Conservation (phyloP, 495 filamentous ascomycete genomes). For the Hypoxylon lienhwacheense region DNA sequence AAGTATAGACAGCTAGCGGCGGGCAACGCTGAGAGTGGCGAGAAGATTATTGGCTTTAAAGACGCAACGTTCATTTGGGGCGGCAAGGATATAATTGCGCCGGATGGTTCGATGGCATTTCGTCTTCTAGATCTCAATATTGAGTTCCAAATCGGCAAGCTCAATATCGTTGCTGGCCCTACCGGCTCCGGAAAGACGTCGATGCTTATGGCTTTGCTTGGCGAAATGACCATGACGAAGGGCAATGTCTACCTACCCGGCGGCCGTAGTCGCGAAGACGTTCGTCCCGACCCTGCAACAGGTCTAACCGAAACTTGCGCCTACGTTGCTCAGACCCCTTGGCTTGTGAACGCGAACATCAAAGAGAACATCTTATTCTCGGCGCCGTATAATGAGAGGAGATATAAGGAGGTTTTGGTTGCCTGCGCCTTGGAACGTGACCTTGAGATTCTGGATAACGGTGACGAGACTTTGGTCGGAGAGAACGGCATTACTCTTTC, state of each 20-base stretch:
- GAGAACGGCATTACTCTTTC: conserved; percentile 98
- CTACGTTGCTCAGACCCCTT: conserved; percentile 97
- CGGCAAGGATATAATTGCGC: conserved; percentile 60
- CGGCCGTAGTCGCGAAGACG: conserved; percentile 76
- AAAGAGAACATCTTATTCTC: conserved; percentile 97
- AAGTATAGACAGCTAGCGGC: conserved; percentile 86
- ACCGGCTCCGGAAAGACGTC: conserved; percentile 96
- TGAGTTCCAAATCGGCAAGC: conserved; percentile 71
- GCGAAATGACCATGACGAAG: conserved; percentile 89
- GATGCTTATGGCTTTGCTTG: conserved; percentile 91
- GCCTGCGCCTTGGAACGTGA: conserved; percentile 95
- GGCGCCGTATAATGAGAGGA: conserved; percentile 73
- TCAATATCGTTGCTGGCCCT: conserved; percentile 90
- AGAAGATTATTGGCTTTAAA: conserved; percentile 77
- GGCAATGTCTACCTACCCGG: conserved; percentile 84
- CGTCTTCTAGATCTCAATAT: conserved; percentile 79
- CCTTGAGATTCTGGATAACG: conserved; percentile 85
- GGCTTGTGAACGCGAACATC: conserved; percentile 95
- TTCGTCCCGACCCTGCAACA: conserved; percentile 78
- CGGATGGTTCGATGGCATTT: conserved; percentile 68
- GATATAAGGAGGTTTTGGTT: conserved; percentile 84
- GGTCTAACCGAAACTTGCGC: conserved; percentile 89
- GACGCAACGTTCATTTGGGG: conserved; percentile 90
- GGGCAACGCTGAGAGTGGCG: conserved; percentile 59
- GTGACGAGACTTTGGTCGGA: conserved; percentile 91